Evolutionary conservation across 2,329 filamentous ascomycete genomes (phyloP).

Genomic region (Chaetomium sp.): DNA sequence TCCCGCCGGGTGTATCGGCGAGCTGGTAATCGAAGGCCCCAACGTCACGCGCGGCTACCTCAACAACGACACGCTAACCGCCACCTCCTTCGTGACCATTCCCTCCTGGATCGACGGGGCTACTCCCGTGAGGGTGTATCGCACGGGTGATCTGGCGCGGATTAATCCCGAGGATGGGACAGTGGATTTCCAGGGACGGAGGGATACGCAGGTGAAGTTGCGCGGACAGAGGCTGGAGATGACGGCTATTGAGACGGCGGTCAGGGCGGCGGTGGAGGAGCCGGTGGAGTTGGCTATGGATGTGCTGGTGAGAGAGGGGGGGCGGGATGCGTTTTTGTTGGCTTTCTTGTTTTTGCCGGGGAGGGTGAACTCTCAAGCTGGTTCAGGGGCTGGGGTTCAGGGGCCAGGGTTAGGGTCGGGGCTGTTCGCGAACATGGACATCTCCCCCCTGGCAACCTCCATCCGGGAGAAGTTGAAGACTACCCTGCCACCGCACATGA

Average conservation of each 20-base stretch:
- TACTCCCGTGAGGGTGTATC: slow-evolving; percentile 27
- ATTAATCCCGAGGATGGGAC: slow-evolving; percentile 27
- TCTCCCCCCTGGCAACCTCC: slow-evolving; percentile 24
- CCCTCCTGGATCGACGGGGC: neutral
- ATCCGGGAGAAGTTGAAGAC: slow-evolving; percentile 29
- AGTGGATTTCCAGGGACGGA: slow-evolving; percentile 38
- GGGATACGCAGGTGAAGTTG: slow-evolving; percentile 48
- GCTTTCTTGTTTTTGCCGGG: slow-evolving; percentile 8
- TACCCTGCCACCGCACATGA: slow-evolving; percentile 39
- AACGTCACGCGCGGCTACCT: slow-evolving; percentile 44
- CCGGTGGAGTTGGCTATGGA: slow-evolving; percentile 6
- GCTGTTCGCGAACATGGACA: slow-evolving; percentile 1
- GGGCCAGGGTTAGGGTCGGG: slow-evolving; percentile 3
- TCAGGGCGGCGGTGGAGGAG: slow-evolving; percentile 1
- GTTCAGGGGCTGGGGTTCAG: neutral
- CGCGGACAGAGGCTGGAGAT: slow-evolving; percentile 45
- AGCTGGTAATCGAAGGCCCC: slow-evolving; percentile 34
- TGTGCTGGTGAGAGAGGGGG: neutral
- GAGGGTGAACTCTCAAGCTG: neutral
- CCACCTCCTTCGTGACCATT: slow-evolving; percentile 34
- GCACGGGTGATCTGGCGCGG: slow-evolving; percentile 36
- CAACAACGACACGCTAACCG: slow-evolving; percentile 39
- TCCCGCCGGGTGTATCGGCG: slow-evolving; percentile 28
- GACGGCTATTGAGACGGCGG: slow-evolving; percentile 13
- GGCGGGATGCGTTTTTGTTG: slow-evolving; percentile 7